A percentile compares a stretch with the other conserved stretches of the same genome.
phyloP scores from a whole-genome alignment of 305 asterid genomes.

The Euphrasia arctica region DNA sequence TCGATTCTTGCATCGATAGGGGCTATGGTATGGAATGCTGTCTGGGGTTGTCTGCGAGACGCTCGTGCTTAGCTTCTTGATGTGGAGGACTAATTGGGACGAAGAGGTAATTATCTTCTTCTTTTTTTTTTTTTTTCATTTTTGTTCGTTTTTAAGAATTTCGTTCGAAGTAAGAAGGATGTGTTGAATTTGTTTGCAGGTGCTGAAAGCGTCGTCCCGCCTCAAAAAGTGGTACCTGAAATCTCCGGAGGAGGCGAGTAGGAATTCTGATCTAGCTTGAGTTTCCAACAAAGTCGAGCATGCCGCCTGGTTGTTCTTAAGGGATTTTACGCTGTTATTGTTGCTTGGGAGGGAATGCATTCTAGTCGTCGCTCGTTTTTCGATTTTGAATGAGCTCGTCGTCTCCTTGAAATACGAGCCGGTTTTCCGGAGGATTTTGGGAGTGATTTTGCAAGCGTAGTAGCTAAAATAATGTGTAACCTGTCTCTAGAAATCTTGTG shows the following conservation, averaged over 20 bases:
- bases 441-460: not conserved
- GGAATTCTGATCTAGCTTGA: no score
- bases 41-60: slow-evolving; percentile 62
- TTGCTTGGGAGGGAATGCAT: not conserved
- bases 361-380: not conserved
- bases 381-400: not conserved
- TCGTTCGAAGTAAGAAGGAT: no score
- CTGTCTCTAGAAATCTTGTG: no score
- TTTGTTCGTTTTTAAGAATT: no score
- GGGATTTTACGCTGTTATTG: not conserved
- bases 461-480: no score
- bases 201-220: no score
- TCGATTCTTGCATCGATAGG: slow-evolving; percentile 38
- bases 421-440: not conserved
- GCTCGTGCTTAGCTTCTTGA: slow-evolving; percentile 57
- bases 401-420: not conserved
- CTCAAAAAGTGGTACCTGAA: no score
- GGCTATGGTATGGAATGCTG: slow-evolving; percentile 91
- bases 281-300: no score
- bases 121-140: no score
- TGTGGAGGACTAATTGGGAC: slow-evolving; percentile 86
- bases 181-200: no score
- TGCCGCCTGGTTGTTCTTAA: not conserved
- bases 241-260: no score
- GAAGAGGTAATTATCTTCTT: slow-evolving; percentile 39